Conservation (phyloP, 1,284 basidiomycete species). For the Boletus chippewaensis region DNA sequence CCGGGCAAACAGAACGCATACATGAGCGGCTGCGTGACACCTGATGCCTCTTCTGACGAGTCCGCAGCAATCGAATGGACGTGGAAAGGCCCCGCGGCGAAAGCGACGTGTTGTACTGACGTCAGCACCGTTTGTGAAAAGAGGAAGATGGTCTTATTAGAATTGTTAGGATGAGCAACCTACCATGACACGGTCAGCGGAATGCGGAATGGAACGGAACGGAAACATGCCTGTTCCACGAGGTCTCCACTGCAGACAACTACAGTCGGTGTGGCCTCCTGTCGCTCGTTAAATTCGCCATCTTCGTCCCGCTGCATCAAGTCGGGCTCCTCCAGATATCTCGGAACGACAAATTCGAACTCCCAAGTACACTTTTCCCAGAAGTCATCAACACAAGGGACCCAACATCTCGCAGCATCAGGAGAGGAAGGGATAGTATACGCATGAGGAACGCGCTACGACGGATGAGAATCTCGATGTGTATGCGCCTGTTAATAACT, state of each 20-base stretch:
- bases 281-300: constrained; percentile 45
- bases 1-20: constrained; percentile 93
- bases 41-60: constrained; percentile 55
- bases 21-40: constrained; percentile 76
- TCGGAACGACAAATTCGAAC: constrained; percentile 92
- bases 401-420: constrained; percentile 92
- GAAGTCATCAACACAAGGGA: constrained; percentile 91
- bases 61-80: constrained; percentile 67
- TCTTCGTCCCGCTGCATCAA: constrained; percentile 42
- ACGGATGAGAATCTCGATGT: constrained; percentile 22
- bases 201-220: constrained; percentile 5
- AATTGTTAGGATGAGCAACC: constrained; percentile 91
- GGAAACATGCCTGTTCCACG: constrained; percentile 71
- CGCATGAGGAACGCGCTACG: constrained; percentile 84
- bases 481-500: constrained; percentile 33
- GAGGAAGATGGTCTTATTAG: constrained; percentile 91
- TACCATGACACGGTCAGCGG: constrained; percentile 32
- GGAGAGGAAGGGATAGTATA: constrained; percentile 87
- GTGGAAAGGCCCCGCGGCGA: constrained; percentile 93
- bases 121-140: constrained; percentile 87
- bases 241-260: constrained; percentile 94
- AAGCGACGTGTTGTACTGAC: constrained; percentile 92
- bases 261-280: constrained; percentile 67
- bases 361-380: constrained; percentile 99
- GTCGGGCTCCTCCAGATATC: constrained; percentile 68